Evolutionary conservation across 1,284 basidiomycete genomes (phyloP).

Genomic region (Blastosporella zonata): DNA sequence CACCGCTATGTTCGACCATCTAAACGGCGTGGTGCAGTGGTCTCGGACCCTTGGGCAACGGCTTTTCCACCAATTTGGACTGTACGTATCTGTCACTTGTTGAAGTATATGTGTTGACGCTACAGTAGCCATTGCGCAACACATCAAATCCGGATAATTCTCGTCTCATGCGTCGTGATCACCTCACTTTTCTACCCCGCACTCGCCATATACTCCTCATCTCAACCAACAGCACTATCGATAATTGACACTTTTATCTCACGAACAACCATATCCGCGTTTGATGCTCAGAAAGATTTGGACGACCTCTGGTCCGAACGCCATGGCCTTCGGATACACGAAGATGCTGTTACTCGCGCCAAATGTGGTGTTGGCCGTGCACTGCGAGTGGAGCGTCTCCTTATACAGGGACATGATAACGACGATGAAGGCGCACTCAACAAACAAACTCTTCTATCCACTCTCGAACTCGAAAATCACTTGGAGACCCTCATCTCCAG

Average conservation of each 20-base stretch:
- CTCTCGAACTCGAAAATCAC: constrained; percentile 59
- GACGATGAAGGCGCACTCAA: constrained; percentile 60
- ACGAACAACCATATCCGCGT: constrained; percentile 46
- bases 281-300: constrained; percentile 58
- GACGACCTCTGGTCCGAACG: constrained; percentile 68
- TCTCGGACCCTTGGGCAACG: constrained; percentile 41
- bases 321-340: constrained; percentile 55
- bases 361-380: constrained; percentile 70
- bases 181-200: constrained; percentile 94
- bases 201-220: constrained; percentile 78
- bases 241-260: constrained; percentile 62
- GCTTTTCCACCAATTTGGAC: constrained; percentile 69
- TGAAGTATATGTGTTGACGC: constrained; percentile 11
- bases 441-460: constrained; percentile 56
- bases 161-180: constrained; percentile 93
- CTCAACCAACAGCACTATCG: constrained; percentile 61
- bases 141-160: constrained; percentile 90
- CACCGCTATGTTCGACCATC: constrained; percentile 30
- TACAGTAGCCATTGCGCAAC: constrained; percentile 73
- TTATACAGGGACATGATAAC: constrained; percentile 56
- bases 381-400: constrained; percentile 75
- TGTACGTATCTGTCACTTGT: constrained; percentile 46
- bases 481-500: constrained; percentile 46
- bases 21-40: constrained; percentile 31
- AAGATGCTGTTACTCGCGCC: constrained; percentile 69